phyloP scores from a whole-genome alignment of 2,329 filamentous ascomycete species.

The Fusarium irregulare region DNA sequence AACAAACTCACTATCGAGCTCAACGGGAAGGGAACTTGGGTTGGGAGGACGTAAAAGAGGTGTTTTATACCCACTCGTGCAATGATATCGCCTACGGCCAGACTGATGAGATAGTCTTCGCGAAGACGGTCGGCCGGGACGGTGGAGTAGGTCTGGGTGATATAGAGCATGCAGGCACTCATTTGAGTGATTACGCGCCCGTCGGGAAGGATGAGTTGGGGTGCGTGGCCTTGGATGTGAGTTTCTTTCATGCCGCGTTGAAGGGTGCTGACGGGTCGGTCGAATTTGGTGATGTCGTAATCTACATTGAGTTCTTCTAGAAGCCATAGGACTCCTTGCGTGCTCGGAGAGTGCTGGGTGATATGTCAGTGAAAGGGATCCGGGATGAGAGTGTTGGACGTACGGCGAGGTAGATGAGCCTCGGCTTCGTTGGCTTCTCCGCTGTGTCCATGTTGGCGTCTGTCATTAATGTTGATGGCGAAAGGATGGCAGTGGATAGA shows the following conservation, averaged over 20 bases:
- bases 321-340: background rate
- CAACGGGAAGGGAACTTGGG: background rate
- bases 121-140: background rate
- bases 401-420: background rate
- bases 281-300: background rate
- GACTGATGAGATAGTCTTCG: background rate
- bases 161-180: background rate
- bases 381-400: rapidly evolving
- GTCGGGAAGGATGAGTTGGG: background rate
- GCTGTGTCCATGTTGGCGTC: background rate
- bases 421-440: background rate
- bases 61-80: background rate
- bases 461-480: background rate
- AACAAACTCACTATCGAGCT: background rate
- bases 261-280: background rate
- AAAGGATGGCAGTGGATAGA: rapidly evolving
- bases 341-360: background rate
- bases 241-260: background rate
- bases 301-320: background rate
- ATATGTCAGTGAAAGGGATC: background rate
- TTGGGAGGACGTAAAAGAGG: background rate
- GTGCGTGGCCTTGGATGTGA: background rate
- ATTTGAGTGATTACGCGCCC: background rate
- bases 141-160: background rate
- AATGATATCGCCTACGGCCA: background rate